Percentiles rank a stretch among this genome's conserved stretches.
These are phyloP conservation scores for Yamadazyma dendronema DNA, from an alignment of 1,139 yeast species.

Conservation along the genomic window DNA sequence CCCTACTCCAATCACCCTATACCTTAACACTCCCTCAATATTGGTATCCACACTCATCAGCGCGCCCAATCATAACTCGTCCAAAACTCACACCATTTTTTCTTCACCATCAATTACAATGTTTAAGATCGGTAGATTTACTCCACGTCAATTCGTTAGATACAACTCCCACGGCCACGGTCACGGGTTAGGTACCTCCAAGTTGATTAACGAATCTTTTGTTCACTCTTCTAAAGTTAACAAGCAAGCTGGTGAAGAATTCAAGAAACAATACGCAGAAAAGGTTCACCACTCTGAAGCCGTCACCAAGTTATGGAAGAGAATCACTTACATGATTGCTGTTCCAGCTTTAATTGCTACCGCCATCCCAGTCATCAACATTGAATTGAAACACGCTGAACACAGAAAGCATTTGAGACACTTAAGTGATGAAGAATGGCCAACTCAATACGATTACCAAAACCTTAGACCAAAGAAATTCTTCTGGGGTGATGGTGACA, in stretches of 20 bases:
- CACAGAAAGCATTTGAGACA: constrained; percentile 83
- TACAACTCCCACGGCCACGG: constrained; percentile 43
- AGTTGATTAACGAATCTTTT: constrained; percentile 40
- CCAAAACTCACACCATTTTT: constrained; percentile 15
- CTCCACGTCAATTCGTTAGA: constrained; percentile 44
- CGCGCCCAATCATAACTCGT: constrained; percentile 11
- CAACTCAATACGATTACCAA: constrained; percentile 84
- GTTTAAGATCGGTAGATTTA: constrained; percentile 29
- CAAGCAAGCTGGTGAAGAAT: constrained; percentile 44
- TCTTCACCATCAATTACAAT: constrained; percentile 17
- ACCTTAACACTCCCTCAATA: too few species aligned
- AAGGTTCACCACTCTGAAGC: constrained; percentile 75
- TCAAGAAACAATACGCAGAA: constrained; percentile 47
- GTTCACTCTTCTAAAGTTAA: constrained; percentile 29
- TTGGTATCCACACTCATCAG: constrained; percentile 1
- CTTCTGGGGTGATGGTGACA: constrained; percentile 99
- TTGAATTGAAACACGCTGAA: constrained; percentile 84
- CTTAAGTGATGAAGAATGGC: constrained; percentile 87
- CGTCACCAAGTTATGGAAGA: constrained; percentile 81
- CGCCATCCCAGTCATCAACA: constrained; percentile 74
- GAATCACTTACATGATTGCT: constrained; percentile 75
- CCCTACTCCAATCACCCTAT: too few species aligned
- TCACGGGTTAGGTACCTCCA: constrained; percentile 36
- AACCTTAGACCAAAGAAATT: constrained; percentile 81
- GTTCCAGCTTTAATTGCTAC: constrained; percentile 76